Conservation (phyloP, 306 rosid genomes). For the Carpinus viminea region DNA sequence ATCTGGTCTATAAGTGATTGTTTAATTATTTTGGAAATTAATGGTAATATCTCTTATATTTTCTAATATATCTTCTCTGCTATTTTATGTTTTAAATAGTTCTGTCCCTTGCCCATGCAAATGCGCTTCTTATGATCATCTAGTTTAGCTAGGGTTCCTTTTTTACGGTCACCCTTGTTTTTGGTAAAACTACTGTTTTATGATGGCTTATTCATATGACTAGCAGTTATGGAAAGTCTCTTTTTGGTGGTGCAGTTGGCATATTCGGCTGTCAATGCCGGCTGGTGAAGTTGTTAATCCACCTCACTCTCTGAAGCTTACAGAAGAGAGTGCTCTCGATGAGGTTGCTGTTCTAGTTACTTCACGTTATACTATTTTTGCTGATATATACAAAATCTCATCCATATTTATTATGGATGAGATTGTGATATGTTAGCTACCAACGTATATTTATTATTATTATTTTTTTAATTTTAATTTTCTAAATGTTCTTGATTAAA, state of each 20-base stretch:
- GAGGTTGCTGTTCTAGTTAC: conserved; percentile 57
- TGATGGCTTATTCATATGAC: conserved; percentile 4
- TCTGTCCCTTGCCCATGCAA: neutral
- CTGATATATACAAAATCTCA: neutral
- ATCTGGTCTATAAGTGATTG: conserved; percentile 6
- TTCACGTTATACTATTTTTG: conserved; percentile 2
- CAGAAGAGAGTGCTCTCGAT: conserved; percentile 66
- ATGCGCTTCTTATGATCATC: neutral
- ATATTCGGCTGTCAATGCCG: conserved; percentile 66
- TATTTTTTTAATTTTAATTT: neutral
- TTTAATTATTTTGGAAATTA: neutral
- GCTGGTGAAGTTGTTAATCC: conserved; percentile 52
- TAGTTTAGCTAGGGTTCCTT: conserved; percentile 1
- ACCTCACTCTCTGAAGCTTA: conserved; percentile 67
- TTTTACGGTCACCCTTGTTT: neutral
- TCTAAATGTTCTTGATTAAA: neutral
- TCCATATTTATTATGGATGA: conserved; percentile 1
- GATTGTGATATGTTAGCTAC: neutral
- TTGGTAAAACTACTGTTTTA: neutral
- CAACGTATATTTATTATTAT: no score
- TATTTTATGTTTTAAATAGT: neutral
- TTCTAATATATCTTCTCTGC: neutral
- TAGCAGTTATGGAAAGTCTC: neutral
- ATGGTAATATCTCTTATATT: neutral
- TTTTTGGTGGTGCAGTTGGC: conserved; percentile 65